These are phyloP conservation scores for Phytopythium helicoides DNA, from an alignment of 352 stramenopile genomes.

Conservation along the genomic window DNA sequence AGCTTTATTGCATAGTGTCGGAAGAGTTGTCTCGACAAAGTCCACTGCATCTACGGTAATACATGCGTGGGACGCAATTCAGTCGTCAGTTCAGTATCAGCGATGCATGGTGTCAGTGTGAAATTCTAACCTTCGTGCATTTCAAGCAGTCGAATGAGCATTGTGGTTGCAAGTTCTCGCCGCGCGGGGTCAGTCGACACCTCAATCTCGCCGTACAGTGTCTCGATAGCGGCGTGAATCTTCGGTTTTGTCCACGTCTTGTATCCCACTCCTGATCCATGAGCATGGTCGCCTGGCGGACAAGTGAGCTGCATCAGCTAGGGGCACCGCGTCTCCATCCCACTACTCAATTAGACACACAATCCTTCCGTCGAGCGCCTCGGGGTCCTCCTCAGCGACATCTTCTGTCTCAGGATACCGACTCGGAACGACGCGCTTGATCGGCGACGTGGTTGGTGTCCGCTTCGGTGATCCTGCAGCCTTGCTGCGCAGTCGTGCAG, in stretches of 20 bases:
- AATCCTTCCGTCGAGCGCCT: slow-evolving; percentile 41
- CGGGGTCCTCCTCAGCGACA: slow-evolving; percentile 25
- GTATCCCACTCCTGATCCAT: slow-evolving; percentile 86
- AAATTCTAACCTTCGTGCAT: slow-evolving; percentile 70
- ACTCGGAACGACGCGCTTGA: slow-evolving; percentile 54
- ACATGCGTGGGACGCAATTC: slow-evolving; percentile 1
- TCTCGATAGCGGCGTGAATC: slow-evolving; percentile 56
- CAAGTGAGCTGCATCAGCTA: slow-evolving; percentile 3
- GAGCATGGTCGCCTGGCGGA: slow-evolving; percentile 60
- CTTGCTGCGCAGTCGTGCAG: slow-evolving; percentile 25
- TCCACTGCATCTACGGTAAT: slow-evolving; percentile 40
- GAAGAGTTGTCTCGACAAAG: slow-evolving; percentile 64
- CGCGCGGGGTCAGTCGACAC: slow-evolving; percentile 32
- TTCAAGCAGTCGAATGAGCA: slow-evolving; percentile 66
- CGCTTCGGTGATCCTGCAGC: slow-evolving; percentile 7
- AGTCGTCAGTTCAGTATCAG: slow-evolving; percentile 6
- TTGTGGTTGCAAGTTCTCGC: slow-evolving; percentile 56
- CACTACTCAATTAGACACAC: slow-evolving; percentile 25
- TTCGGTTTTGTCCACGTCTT: slow-evolving; percentile 56
- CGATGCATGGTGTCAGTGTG: too few relatives aligned
- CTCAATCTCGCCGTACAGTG: slow-evolving; percentile 69
- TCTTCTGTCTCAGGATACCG: slow-evolving; percentile 39
- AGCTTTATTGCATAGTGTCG: slow-evolving; percentile 70
- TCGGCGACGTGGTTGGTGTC: not conserved
- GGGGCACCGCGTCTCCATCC: not conserved